Base-by-base conservation (phyloP, 2,329 filamentous ascomycete genomes). In the Xylaria sp. region DNA sequence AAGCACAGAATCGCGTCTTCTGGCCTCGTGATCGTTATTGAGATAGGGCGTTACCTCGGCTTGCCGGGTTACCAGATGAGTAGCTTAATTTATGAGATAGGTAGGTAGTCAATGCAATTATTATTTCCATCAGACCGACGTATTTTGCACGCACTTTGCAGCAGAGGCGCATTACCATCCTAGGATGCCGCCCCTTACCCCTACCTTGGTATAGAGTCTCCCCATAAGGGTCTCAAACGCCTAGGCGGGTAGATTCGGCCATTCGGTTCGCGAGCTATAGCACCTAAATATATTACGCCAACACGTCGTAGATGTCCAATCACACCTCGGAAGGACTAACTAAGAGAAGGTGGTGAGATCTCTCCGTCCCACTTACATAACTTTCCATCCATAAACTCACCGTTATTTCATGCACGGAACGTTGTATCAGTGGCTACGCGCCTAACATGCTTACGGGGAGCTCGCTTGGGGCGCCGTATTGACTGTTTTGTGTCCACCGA, bases 251-350 rank as follows among this genome's bases (percentile, higher is more conserved):
- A 64, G 34, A 14, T 51, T 54, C 55, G 54, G 45, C 45, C n/a
- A 9, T 30, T 57, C 32, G 61, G 30, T 63, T 32, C 39, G 34
- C 27, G 60, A 51, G 47, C 7, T 67, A 64, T 53, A 63, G n/a
- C 27, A 9, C 17, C 36, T 19, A 14, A 32, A 62, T 30, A 11
- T 50, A 56, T 51, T 17, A 54, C 27, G 14, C 17, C 27, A 14
- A 39, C 17, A 39, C 30, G 30, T 55, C 30, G 27, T 19, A 36
- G 51, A 55, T 8, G 21, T 59, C 67, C 66, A 65, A 61, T 69
- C 67, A 69, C 4, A 47, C 12, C 19, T 39, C 12, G 12, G 12
- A 8, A 59, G 34, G 47, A 32, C 24, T 11, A 53, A 27, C 32
- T 63, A 36, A 17, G 6, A 21, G 24, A 27, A 11, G 47, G 42